Evolutionary conservation across 2,329 filamentous ascomycete species (phyloP).

Genomic region (Alternaria gaisen): DNA sequence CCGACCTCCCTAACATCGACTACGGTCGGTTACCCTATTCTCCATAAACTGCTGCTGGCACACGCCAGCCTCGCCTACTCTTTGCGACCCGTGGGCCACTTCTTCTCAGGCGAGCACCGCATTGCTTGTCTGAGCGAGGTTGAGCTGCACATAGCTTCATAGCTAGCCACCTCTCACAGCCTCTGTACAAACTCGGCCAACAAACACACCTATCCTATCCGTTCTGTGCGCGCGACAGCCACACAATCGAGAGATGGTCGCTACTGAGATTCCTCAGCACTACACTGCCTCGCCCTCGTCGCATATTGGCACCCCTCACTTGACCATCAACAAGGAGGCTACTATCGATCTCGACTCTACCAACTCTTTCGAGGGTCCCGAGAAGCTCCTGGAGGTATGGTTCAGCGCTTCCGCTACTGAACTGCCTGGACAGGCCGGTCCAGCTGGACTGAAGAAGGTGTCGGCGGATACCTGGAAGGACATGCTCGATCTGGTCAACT

Average conservation of each 20-base stretch:
- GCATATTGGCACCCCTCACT: slow-evolving; percentile 79
- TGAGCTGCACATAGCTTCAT: slow-evolving; percentile 76
- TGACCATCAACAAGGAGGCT: slow-evolving; percentile 97
- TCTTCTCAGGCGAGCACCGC: slow-evolving; percentile 92
- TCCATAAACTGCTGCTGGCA: slow-evolving; percentile 76
- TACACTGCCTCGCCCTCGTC: slow-evolving; percentile 84
- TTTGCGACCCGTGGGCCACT: slow-evolving; percentile 83
- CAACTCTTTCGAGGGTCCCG: slow-evolving; percentile 97
- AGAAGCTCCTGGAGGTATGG: slow-evolving; percentile 99
- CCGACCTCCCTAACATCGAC: slow-evolving; percentile 88
- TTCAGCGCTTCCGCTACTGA: slow-evolving; percentile 82
- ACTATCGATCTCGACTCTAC: slow-evolving; percentile 90
- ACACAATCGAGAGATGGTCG: slow-evolving; percentile 75
- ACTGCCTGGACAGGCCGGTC: slow-evolving; percentile 74
- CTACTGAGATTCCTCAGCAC: slow-evolving; percentile 79
- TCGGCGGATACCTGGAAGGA: slow-evolving; percentile 86
- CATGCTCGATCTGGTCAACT: slow-evolving; percentile 98
- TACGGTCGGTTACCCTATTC: slow-evolving; percentile 66
- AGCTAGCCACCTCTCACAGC: slow-evolving; percentile 32
- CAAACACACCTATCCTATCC: slow-evolving; percentile 20
- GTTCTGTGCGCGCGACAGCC: slow-evolving; percentile 31
- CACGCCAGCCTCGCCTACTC: slow-evolving; percentile 75
- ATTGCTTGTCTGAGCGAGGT: slow-evolving; percentile 98
- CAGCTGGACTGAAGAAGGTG: slow-evolving; percentile 85
- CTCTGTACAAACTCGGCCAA: slow-evolving; percentile 11